phyloP scores from a whole-genome alignment of 768 basidiomycete species.

The Mycena metata region DNA sequence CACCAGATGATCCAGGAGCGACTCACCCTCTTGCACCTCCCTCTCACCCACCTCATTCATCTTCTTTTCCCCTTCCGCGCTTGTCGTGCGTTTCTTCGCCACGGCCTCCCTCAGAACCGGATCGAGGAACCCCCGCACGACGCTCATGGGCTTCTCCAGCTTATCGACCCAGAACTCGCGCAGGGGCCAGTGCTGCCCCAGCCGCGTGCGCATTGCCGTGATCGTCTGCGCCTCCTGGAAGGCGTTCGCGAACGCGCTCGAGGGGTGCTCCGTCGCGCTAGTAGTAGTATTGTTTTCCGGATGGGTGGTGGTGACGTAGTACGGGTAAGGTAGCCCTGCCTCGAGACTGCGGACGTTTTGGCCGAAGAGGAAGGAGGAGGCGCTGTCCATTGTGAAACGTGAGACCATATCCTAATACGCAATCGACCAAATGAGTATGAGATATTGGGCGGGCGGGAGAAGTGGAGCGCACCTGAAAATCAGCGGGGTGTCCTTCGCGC shows the following conservation, averaged over 20 bases:
- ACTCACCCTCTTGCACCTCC: conserved; percentile 59
- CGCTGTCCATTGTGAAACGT: conserved; percentile 72
- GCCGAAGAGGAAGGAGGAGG: conserved; percentile 70
- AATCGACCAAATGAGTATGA: background rate
- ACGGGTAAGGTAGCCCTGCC: conserved; percentile 63
- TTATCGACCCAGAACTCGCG: conserved; percentile 66
- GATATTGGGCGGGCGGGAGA: background rate
- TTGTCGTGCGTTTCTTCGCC: conserved; percentile 48
- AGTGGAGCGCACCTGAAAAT: conserved; percentile 64
- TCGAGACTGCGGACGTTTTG: conserved; percentile 61
- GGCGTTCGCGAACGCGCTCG: conserved; percentile 57
- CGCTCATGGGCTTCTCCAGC: conserved; percentile 57
- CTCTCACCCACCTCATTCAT: conserved; percentile 46
- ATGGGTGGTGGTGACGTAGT: conserved; percentile 37
- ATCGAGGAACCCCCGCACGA: conserved; percentile 65
- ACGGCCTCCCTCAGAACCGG: conserved; percentile 66
- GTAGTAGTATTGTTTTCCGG: background rate
- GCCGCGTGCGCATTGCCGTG: conserved; percentile 54
- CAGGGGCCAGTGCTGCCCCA: conserved; percentile 65
- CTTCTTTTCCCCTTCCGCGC: conserved; percentile 21
- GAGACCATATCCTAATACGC: conserved; percentile 58
- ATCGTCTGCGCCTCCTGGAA: conserved; percentile 63
- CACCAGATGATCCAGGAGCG: conserved; percentile 67
- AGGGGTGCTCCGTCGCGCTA: conserved; percentile 4
- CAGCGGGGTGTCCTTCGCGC: conserved; percentile 62